phyloP scores from a whole-genome alignment of 164 flowering plant genomes.

The Euptelea pleiosperma region DNA sequence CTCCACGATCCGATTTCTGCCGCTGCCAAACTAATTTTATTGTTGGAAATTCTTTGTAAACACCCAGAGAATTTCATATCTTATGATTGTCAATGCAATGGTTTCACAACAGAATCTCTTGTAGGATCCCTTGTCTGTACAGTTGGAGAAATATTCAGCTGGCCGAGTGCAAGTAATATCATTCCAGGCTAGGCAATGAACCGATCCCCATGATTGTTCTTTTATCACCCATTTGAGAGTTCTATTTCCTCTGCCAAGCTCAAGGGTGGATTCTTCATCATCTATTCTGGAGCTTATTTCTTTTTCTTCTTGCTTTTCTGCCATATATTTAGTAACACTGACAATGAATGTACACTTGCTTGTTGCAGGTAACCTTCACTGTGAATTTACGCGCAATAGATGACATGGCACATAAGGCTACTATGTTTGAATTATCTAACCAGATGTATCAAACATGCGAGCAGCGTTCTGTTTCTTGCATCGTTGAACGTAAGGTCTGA shows the following conservation, averaged over 20 bases:
- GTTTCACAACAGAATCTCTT: conserved; percentile 42
- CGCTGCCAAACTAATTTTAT: conserved; percentile 80
- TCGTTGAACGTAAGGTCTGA: conserved; percentile 79
- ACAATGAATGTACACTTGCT: background rate
- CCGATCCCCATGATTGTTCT: background rate
- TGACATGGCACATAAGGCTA: conserved; percentile 77
- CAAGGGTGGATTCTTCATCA: background rate
- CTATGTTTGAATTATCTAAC: conserved; percentile 64
- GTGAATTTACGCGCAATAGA: conserved; percentile 88
- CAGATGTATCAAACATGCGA: conserved; percentile 65
- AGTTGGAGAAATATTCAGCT: conserved; percentile 90
- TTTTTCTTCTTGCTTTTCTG: background rate
- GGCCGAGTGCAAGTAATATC: conserved; percentile 99
- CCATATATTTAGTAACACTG: background rate
- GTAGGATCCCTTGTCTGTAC: conserved; percentile 88
- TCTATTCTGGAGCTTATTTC: background rate
- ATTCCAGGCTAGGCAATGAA: conserved; percentile 92
- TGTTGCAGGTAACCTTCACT: conserved; percentile 78
- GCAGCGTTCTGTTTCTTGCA: conserved; percentile 74
- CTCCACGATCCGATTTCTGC: conserved; percentile 95
- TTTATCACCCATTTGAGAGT: background rate
- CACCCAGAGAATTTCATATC: conserved; percentile 58
- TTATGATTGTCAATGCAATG: conserved; percentile 51
- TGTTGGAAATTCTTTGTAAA: conserved; percentile 80
- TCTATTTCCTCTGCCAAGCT: background rate